Evolutionary conservation across 306 rosid genomes (phyloP).

Genomic region (Clitoria ternatea): DNA sequence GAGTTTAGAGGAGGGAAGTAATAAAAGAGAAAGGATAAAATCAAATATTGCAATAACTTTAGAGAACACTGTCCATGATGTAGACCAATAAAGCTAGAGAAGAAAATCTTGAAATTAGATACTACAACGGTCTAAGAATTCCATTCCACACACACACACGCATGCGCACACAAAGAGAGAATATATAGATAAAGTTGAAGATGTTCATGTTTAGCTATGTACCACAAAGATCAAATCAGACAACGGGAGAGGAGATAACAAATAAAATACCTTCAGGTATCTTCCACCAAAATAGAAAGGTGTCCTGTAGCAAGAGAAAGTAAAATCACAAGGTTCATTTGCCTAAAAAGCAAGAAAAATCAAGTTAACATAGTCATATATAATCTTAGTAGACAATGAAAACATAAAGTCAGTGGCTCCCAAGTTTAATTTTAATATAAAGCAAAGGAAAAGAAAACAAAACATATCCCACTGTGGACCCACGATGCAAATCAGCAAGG

Average conservation of each 20-base stretch:
- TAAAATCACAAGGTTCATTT: slow-evolving; percentile 60
- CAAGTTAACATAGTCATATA: slow-evolving; percentile 15
- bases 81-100: too few species aligned
- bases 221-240: too few species aligned
- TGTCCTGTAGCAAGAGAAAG: slow-evolving; percentile 41
- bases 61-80: not conserved
- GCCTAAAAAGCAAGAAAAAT: slow-evolving; percentile 35
- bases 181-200: too few species aligned
- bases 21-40: too few species aligned
- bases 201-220: too few species aligned
- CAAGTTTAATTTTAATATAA: not conserved
- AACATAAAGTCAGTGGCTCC: not conserved
- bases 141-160: too few species aligned
- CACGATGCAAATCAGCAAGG: slow-evolving; percentile 6
- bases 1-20: too few species aligned
- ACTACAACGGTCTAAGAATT: too few species aligned
- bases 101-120: too few species aligned
- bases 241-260: slow-evolving; percentile 19
- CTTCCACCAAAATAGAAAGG: slow-evolving; percentile 81
- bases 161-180: too few species aligned
- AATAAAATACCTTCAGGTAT: slow-evolving; percentile 63
- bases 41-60: not conserved
- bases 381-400: slow-evolving; percentile 16
- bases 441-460: slow-evolving; percentile 1
- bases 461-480: not conserved